These are phyloP conservation scores for Rhynchosporium graminicola DNA, from an alignment of 2,329 filamentous ascomycete species.

Conservation along the genomic window DNA sequence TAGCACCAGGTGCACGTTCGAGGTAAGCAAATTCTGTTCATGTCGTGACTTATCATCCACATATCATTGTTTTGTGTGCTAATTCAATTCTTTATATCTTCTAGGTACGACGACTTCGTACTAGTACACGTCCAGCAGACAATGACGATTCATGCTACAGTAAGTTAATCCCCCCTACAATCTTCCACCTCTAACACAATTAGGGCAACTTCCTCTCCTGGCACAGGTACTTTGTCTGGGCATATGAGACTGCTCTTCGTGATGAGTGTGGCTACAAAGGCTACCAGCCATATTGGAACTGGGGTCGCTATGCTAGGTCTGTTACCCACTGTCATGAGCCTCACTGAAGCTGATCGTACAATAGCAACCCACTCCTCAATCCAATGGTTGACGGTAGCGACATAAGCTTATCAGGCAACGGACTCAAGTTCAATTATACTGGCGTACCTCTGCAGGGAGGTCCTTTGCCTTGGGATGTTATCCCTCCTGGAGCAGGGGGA, in stretches of 20 bases:
- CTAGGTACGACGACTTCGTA: slow-evolving; percentile 44
- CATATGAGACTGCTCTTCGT: slow-evolving; percentile 46
- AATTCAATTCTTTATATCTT: not conserved
- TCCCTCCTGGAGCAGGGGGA: slow-evolving; percentile 53
- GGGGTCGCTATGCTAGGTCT: slow-evolving; percentile 24
- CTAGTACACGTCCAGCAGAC: slow-evolving; percentile 43
- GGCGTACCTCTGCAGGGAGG: slow-evolving; percentile 26
- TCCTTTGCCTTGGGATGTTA: slow-evolving; percentile 31
- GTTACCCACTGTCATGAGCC: slow-evolving; percentile 43
- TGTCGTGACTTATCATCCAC: too few species aligned
- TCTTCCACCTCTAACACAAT: not conserved
- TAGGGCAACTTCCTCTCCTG: slow-evolving; percentile 44
- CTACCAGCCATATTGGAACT: slow-evolving; percentile 47
- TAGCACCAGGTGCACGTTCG: slow-evolving; percentile 40
- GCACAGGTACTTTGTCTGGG: slow-evolving; percentile 46
- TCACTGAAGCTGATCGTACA: slow-evolving; percentile 43
- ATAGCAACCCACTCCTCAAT: slow-evolving; percentile 50
- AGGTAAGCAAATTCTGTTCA: not conserved
- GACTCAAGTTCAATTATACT: slow-evolving; percentile 39
- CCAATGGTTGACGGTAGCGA: slow-evolving; percentile 57
- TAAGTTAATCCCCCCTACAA: slow-evolving; percentile 31
- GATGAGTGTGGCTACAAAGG: slow-evolving; percentile 48
- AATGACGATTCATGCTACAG: slow-evolving; percentile 27
- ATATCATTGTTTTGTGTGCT: not conserved
- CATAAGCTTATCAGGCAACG: slow-evolving; percentile 52